These are phyloP conservation scores for Drechslerella stenobrocha DNA, from an alignment of 2,329 filamentous ascomycete genomes.

Conservation along the genomic window DNA sequence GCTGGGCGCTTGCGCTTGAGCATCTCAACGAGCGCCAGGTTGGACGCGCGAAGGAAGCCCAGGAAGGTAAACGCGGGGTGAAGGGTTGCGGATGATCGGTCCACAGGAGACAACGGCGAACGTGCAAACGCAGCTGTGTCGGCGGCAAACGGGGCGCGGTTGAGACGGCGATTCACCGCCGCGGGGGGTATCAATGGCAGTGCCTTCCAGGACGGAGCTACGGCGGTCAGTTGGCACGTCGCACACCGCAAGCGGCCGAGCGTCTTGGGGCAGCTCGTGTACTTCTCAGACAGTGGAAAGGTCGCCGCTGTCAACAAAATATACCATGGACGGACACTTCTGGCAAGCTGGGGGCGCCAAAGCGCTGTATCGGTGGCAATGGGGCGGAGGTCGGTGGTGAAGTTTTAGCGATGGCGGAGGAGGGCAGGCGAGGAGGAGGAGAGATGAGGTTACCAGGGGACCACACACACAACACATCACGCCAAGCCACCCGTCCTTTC, in stretches of 20 bases:
- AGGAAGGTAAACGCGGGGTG: slow-evolving; percentile 9
- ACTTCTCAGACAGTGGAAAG: too few relatives aligned
- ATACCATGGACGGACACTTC: background rate
- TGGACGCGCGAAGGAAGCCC: slow-evolving; percentile 28
- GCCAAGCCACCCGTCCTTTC: background rate
- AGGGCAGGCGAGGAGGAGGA: slow-evolving; percentile 20
- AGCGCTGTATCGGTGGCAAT: too few relatives aligned
- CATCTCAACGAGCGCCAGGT: slow-evolving; percentile 29
- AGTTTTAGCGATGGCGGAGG: slow-evolving; percentile 27
- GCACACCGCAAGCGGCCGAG: too few relatives aligned
- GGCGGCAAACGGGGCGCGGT: background rate
- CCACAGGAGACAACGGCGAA: too few relatives aligned
- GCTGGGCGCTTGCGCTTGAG: slow-evolving; percentile 48
- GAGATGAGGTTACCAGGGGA: background rate
- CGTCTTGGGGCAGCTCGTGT: too few relatives aligned
- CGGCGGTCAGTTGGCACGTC: too few relatives aligned
- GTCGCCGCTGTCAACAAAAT: too few relatives aligned
- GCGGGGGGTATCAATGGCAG: background rate
- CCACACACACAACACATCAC: slow-evolving; percentile 3
- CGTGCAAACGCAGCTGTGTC: too few relatives aligned
- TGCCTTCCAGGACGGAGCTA: background rate
- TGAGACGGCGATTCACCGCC: background rate
- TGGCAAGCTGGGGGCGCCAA: too few relatives aligned
- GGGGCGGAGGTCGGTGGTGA: slow-evolving; percentile 10
- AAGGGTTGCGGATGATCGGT: too few relatives aligned